phyloP scores from a whole-genome alignment of 2,329 filamentous ascomycete species.

The Lachnellula occidentalis region DNA sequence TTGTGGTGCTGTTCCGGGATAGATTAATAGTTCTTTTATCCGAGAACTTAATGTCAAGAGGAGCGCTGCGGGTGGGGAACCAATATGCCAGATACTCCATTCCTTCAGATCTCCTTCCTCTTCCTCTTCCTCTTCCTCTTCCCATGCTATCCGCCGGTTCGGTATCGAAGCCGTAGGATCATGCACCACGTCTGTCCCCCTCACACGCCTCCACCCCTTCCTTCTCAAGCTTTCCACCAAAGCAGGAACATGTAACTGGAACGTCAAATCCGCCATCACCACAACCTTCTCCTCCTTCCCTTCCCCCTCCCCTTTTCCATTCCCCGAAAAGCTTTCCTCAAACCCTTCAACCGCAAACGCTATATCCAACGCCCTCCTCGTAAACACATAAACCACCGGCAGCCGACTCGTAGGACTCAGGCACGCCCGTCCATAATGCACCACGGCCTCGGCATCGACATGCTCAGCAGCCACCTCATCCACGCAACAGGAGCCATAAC shows the following conservation, averaged over 20 bases:
- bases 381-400: slow-evolving; percentile 89
- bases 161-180: slow-evolving; percentile 77
- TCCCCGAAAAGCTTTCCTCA: slow-evolving; percentile 52
- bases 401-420: slow-evolving; percentile 82
- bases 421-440: slow-evolving; percentile 92
- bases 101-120: slow-evolving; percentile 34
- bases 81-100: slow-evolving; percentile 78
- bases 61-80: slow-evolving; percentile 73
- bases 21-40: slow-evolving; percentile 72
- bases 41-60: slow-evolving; percentile 83
- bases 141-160: slow-evolving; percentile 65
- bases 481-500: slow-evolving; percentile 94
- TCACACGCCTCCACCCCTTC: slow-evolving; percentile 64
- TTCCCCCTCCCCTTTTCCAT: slow-evolving; percentile 35
- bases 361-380: slow-evolving; percentile 62
- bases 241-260: slow-evolving; percentile 63
- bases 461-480: slow-evolving; percentile 97
- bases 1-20: slow-evolving; percentile 46
- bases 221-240: slow-evolving; percentile 50
- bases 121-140: slow-evolving; percentile 35
- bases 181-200: slow-evolving; percentile 67
- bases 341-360: slow-evolving; percentile 55
- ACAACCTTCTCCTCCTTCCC: slow-evolving; percentile 56
- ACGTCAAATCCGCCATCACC: slow-evolving; percentile 86
- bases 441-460: slow-evolving; percentile 79